These are phyloP conservation scores for Hypoxylon subgilvum DNA, from an alignment of 495 filamentous ascomycete genomes.

Conservation along the genomic window DNA sequence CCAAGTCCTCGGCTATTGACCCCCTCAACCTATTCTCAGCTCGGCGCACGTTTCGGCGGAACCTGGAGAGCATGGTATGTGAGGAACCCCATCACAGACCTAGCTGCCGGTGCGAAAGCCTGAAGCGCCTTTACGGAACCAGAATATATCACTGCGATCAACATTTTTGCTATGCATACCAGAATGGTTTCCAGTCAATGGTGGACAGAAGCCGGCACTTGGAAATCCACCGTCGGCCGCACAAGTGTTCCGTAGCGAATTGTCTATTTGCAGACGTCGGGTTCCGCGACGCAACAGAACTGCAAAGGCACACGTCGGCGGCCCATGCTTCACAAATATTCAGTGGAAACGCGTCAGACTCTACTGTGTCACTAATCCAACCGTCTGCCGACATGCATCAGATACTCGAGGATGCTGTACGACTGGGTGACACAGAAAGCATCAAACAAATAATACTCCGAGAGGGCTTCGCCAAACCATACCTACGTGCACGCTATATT, in stretches of 20 bases:
- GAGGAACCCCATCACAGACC: not conserved
- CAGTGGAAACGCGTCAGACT: not conserved
- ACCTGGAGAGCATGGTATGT: conserved; percentile 11
- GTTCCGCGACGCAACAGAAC: not conserved
- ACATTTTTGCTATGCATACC: conserved; percentile 18
- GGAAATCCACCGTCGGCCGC: conserved; percentile 7
- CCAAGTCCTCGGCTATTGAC: not conserved
- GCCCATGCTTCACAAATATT: not conserved
- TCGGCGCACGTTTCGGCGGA: conserved; percentile 5
- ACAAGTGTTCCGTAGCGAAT: conserved; percentile 1
- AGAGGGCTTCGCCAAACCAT: not conserved
- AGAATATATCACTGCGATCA: conserved; percentile 25
- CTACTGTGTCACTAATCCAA: not conserved
- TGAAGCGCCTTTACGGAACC: conserved; percentile 7
- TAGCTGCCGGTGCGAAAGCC: not conserved
- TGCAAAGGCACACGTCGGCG: not conserved
- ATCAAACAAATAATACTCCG: no score
- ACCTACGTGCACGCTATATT: no score
- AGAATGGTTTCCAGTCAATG: conserved; percentile 4
- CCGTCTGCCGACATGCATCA: not conserved
- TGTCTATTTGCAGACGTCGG: conserved; percentile 24
- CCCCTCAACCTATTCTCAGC: conserved; percentile 11
- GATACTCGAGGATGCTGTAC: not conserved
- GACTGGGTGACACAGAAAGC: no score
- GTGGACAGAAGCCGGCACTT: conserved; percentile 2